Conservation (phyloP, 129 eudicot species). For the Tagetes patula region DNA sequence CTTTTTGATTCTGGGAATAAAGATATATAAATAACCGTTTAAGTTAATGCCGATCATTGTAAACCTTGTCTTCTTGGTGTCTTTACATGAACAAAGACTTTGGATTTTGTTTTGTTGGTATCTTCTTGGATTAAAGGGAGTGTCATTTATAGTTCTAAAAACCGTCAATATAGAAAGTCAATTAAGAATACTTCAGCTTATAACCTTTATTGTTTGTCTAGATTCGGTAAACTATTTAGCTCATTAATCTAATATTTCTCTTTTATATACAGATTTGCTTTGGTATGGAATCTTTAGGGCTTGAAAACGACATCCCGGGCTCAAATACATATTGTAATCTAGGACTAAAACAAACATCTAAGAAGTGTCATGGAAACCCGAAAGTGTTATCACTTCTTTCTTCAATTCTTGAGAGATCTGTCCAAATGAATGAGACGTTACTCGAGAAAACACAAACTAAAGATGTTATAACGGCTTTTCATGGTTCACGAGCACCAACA, state of each 20-base stretch:
- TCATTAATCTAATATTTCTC: background rate
- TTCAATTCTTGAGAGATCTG: conserved; percentile 38
- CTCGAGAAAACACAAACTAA: conserved; percentile 39
- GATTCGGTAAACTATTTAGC: background rate
- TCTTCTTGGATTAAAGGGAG: background rate
- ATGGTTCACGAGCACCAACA: conserved; percentile 62
- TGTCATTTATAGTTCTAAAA: background rate
- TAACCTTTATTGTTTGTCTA: conserved; percentile 6
- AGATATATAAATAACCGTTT: background rate
- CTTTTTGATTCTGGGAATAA: background rate
- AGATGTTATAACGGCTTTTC: conserved; percentile 50
- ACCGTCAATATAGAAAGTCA: conserved; percentile 11
- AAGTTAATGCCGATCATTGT: background rate
- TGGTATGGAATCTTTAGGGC: conserved; percentile 29
- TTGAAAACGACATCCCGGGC: conserved; percentile 24
- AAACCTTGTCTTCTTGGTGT: conserved; percentile 15
- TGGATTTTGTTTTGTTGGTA: conserved; percentile 5
- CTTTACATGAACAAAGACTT: background rate
- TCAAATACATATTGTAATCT: conserved; percentile 32
- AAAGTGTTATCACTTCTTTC: conserved; percentile 43
- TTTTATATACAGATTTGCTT: conserved; percentile 27
- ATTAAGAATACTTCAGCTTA: conserved; percentile 3
- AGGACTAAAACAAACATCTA: conserved; percentile 44
- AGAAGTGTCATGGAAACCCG: conserved; percentile 33
- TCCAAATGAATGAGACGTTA: conserved; percentile 48